Conservation (phyloP, 2,329 filamentous ascomycete species). For the Coniosporium tulheliwenetii region DNA sequence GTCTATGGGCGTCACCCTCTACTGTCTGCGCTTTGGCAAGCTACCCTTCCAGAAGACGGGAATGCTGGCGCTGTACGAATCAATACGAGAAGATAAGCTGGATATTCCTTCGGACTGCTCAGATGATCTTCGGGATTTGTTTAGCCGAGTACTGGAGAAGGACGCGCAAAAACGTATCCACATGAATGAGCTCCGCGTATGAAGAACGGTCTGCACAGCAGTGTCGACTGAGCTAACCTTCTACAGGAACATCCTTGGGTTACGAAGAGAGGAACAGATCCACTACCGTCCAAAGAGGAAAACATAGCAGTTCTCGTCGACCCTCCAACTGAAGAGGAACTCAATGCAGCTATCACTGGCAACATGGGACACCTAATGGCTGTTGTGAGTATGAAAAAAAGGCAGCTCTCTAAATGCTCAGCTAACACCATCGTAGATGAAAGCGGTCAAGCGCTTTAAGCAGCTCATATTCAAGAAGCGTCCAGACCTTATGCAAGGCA, state of each 20-base stretch:
- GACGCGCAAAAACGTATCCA: slow-evolving; percentile 68
- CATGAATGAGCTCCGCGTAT: slow-evolving; percentile 68
- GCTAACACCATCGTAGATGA: slow-evolving; percentile 42
- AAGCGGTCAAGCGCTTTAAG: slow-evolving; percentile 84
- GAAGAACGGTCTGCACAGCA: slow-evolving; percentile 14
- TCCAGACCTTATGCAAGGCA: slow-evolving; percentile 39
- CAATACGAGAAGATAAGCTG: slow-evolving; percentile 59
- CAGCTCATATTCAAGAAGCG: slow-evolving; percentile 45
- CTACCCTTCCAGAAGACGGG: slow-evolving; percentile 72
- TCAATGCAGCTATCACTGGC: slow-evolving; percentile 77
- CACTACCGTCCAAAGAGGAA: slow-evolving; percentile 64
- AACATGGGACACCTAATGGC: slow-evolving; percentile 78
- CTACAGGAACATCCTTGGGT: slow-evolving; percentile 81
- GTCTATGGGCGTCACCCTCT: slow-evolving; percentile 95
- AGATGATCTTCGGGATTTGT: slow-evolving; percentile 57
- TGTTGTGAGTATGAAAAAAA: slow-evolving; percentile 40
- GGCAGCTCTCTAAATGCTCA: not conserved
- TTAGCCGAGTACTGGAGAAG: slow-evolving; percentile 64
- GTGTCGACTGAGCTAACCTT: slow-evolving; percentile 7
- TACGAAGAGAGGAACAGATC: slow-evolving; percentile 62
- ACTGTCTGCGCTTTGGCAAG: slow-evolving; percentile 75
- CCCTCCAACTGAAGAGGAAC: slow-evolving; percentile 75
- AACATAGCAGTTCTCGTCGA: slow-evolving; percentile 73
- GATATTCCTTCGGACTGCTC: slow-evolving; percentile 48
- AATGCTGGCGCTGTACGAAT: slow-evolving; percentile 76